These are phyloP conservation scores for Lithospermum erythrorhizon DNA, from an alignment of 257 asterid genomes.

Conservation along the genomic window DNA sequence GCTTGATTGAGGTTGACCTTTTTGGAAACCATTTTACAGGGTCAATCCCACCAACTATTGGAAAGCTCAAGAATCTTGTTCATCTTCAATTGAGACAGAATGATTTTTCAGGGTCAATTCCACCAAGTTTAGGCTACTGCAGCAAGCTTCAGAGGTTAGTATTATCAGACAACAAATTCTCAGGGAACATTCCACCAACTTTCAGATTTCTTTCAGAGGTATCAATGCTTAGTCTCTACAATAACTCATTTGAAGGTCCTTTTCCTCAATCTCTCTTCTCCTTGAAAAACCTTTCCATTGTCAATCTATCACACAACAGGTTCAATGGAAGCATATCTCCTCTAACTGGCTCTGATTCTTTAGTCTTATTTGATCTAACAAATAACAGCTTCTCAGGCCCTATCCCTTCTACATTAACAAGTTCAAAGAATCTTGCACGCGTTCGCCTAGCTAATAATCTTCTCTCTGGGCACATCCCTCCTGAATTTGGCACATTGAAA, in stretches of 20 bases:
- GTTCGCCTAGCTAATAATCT: slow-evolving; percentile 58
- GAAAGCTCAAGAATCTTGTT: slow-evolving; percentile 59
- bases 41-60: slow-evolving; percentile 56
- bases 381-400: slow-evolving; percentile 63
- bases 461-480: slow-evolving; percentile 51
- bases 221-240: slow-evolving; percentile 60
- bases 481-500: slow-evolving; percentile 42
- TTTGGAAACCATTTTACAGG: slow-evolving; percentile 67
- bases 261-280: slow-evolving; percentile 58
- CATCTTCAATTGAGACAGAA: slow-evolving; percentile 65
- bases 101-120: slow-evolving; percentile 57
- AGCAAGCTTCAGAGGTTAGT: slow-evolving; percentile 54
- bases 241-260: slow-evolving; percentile 74
- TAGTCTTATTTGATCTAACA: slow-evolving; percentile 56
- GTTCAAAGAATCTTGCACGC: slow-evolving; percentile 47
- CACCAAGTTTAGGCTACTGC: slow-evolving; percentile 75
- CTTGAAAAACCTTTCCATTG: slow-evolving; percentile 55
- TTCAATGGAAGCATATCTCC: slow-evolving; percentile 53
- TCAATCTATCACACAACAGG: slow-evolving; percentile 64
- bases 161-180: slow-evolving; percentile 71
- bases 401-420: slow-evolving; percentile 49
- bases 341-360: slow-evolving; percentile 39
- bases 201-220: slow-evolving; percentile 50
- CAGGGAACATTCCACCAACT: slow-evolving; percentile 67
- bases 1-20: slow-evolving; percentile 57